Evolutionary conservation across 179 eudicot species (phyloP), one percentile per base, ranked within the genome.

Genomic region (Camellia oleifera): DNA sequence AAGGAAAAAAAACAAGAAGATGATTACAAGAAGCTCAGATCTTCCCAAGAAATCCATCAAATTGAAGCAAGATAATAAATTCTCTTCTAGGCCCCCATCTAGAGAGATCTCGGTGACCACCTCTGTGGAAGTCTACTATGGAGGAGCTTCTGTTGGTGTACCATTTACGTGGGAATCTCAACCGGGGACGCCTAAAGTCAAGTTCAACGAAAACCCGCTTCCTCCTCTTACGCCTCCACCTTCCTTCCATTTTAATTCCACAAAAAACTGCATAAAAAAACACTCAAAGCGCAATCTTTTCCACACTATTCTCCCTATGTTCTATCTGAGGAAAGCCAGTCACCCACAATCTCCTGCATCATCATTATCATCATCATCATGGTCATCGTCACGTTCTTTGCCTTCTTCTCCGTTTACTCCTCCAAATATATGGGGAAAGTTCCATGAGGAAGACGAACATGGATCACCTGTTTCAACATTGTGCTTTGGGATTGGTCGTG

Each of bases 171-270:
- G 88, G 88, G 88, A 82, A 80, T 80, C 88, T 26, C 80, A 77
- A 75, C 88, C 88, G 17, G 88, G 88, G 3, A 85, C 85, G 3
- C 88, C 88, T 53, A 82, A 76, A 78, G 66, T 80, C 52, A 56
- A 61, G 72, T 74, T 58, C 53, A 4, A 12, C 5, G 88, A 80
- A 69, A 77, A 32, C 32, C 79, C 83, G 44, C 65, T 85, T 40
- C 88, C 85, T 57, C 85, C 85, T 11, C 79, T 85, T 32, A 80
- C 83, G 23, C 88, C 85, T 60, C 88, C 88, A 71, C 88, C 88
- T 13, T 80, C 82, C 50, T 80, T 40, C 77, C 77, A 74, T 62
- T 74, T 54, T 23, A 8, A 23, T 11, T 15, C 60, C 3, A 68
- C 0, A 3, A 74, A 26, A 0, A 74, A 74, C 26, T 66, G 74